A percentile compares a stretch with the other conserved stretches of the same genome.
phyloP scores from a whole-genome alignment of 345 rosid species.

The Aquilaria malaccensis region DNA sequence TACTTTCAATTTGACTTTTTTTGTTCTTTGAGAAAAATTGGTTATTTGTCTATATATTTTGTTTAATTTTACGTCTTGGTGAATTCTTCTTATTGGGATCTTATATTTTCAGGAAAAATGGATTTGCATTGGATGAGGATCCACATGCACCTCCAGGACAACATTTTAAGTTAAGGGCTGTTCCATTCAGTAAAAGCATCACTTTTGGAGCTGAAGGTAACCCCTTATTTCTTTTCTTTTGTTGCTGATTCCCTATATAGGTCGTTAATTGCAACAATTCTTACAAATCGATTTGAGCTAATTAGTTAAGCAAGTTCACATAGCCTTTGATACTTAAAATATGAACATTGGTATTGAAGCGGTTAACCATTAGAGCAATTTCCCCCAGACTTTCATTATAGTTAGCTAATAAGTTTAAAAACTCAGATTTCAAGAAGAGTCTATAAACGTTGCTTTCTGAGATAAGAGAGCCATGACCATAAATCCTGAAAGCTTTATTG shows the following conservation, averaged over 20 bases:
- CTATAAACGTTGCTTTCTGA: no score
- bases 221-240: not conserved
- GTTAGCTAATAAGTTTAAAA: no score
- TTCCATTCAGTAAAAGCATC: constrained; percentile 92
- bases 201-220: constrained; percentile 94
- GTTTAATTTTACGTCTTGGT: not conserved
- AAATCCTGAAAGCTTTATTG: no score
- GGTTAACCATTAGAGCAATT: not conserved
- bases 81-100: not conserved
- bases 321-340: not conserved
- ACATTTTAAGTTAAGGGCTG: constrained; percentile 63
- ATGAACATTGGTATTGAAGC: not conserved
- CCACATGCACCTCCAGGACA: constrained; percentile 61
- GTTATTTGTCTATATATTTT: no score
- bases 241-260: not conserved
- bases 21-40: not conserved
- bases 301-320: not conserved
- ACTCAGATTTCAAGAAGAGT: no score
- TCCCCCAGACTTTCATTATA: no score
- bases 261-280: no score
- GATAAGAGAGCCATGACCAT: no score
- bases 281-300: not conserved
- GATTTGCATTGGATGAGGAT: constrained; percentile 86
- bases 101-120: constrained; percentile 58
- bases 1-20: not conserved